These are phyloP conservation scores for Fraxinus floribunda DNA, from an alignment of 305 asterid species.

Conservation along the genomic window DNA sequence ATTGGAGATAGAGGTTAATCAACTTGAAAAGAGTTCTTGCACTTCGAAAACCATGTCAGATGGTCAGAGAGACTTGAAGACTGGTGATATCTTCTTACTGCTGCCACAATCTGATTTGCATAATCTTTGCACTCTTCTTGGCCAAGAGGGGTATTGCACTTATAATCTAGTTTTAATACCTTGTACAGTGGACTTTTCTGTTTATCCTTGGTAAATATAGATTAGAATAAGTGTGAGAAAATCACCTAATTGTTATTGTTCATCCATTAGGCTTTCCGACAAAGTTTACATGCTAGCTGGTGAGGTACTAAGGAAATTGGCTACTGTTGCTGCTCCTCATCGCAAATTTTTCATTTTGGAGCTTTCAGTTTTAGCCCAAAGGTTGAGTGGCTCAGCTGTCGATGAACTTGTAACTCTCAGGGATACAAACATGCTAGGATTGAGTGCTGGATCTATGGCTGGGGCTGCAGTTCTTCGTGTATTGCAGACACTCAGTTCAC, in stretches of 20 bases:
- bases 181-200: constrained; percentile 25
- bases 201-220: neutral
- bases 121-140: constrained; percentile 90
- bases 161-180: constrained; percentile 4
- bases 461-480: constrained; percentile 97
- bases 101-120: constrained; percentile 81
- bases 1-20: constrained; percentile 43
- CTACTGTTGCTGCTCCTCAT: constrained; percentile 82
- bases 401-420: constrained; percentile 81
- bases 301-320: constrained; percentile 93
- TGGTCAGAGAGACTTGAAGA: constrained; percentile 41
- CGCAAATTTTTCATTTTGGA: constrained; percentile 79
- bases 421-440: constrained; percentile 90
- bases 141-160: constrained; percentile 83
- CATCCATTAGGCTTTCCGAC: constrained; percentile 78
- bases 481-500: constrained; percentile 85
- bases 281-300: constrained; percentile 94
- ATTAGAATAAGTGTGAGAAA: neutral
- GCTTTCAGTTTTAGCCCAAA: constrained; percentile 82
- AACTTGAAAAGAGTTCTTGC: constrained; percentile 42
- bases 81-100: constrained; percentile 61
- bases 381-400: constrained; percentile 84
- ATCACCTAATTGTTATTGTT: constrained; percentile 19
- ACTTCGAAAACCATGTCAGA: constrained; percentile 46
- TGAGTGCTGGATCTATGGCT: constrained; percentile 99